phyloP scores from a whole-genome alignment of 2,329 filamentous ascomycete species.

The Ophiosphaerella narmari region DNA sequence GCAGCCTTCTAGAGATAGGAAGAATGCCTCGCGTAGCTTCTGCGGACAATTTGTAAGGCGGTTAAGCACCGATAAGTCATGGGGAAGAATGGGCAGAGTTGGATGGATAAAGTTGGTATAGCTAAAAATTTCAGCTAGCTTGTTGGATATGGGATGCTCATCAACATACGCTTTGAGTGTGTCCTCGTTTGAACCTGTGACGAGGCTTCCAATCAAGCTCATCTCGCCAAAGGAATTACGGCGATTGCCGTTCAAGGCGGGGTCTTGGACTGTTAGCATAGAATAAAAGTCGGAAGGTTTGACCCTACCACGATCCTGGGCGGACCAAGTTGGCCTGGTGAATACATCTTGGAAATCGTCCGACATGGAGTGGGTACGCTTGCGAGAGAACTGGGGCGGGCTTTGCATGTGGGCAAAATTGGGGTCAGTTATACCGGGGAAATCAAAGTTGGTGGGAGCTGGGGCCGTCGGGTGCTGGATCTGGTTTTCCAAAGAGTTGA shows the following conservation, averaged over 20 bases:
- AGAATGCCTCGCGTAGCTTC: slow-evolving; percentile 44
- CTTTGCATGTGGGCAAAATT: slow-evolving; percentile 36
- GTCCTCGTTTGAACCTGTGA: slow-evolving; percentile 42
- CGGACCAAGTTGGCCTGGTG: slow-evolving; percentile 39
- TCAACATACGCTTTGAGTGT: slow-evolving; percentile 40
- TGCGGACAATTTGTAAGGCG: slow-evolving; percentile 41
- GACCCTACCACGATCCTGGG: slow-evolving; percentile 41
- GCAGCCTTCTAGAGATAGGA: slow-evolving; percentile 39
- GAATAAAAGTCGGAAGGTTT: slow-evolving; percentile 23
- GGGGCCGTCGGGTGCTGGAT: slow-evolving; percentile 37
- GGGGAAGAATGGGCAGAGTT: slow-evolving; percentile 40
- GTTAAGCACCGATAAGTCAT: slow-evolving; percentile 38
- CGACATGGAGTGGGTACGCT: slow-evolving; percentile 47
- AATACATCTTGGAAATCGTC: slow-evolving; percentile 42
- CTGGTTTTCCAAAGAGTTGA: slow-evolving; percentile 46
- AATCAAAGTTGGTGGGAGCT: slow-evolving; percentile 35
- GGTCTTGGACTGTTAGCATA: slow-evolving; percentile 35
- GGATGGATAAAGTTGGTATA: slow-evolving; percentile 45
- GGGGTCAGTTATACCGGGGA: slow-evolving; percentile 34
- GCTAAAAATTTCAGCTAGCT: slow-evolving; percentile 25
- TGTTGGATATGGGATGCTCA: too few species aligned
- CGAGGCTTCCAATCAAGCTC: slow-evolving; percentile 38
- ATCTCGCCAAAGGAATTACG: slow-evolving; percentile 44
- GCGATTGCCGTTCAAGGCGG: slow-evolving; percentile 37
- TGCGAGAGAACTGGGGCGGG: slow-evolving; percentile 39